Evolutionary conservation across 208 protist species (phyloP).

Genomic region (Acanthamoeba triangularis): DNA sequence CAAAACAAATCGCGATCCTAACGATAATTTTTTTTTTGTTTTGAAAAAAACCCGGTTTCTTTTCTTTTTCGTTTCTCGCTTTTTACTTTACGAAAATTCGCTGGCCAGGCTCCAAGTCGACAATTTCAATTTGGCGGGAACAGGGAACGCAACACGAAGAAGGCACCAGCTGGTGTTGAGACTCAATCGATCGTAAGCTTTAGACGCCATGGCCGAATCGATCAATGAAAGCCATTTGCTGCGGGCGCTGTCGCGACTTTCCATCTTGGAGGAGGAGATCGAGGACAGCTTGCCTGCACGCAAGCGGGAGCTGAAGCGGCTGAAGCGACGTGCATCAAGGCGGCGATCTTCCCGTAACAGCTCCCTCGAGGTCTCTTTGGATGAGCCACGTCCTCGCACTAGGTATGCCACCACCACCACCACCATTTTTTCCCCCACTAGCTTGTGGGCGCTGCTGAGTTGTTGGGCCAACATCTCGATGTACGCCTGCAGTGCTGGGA

Average conservation of each 20-base stretch:
- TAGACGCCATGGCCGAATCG: not conserved
- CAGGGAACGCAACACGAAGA: not conserved
- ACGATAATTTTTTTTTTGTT: too few species aligned
- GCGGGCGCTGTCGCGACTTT: slow-evolving; percentile 24
- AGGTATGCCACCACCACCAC: not conserved
- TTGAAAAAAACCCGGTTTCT: too few species aligned
- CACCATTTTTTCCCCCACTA: not conserved
- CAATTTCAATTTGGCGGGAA: too few species aligned
- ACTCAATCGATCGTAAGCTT: not conserved
- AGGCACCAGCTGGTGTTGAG: too few species aligned
- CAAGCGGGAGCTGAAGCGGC: not conserved
- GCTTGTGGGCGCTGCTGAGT: too few species aligned
- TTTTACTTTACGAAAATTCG: not conserved
- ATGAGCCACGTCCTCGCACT: not conserved
- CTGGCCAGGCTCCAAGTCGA: too few species aligned
- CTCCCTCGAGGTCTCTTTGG: not conserved
- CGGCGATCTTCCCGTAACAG: not conserved
- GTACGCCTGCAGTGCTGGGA: not conserved
- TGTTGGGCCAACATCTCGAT: not conserved
- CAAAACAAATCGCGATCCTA: not conserved
- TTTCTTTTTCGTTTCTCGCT: not conserved
- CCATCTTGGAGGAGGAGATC: slow-evolving; percentile 62
- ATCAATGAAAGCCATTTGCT: not conserved
- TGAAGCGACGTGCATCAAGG: not conserved
- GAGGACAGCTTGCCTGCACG: slow-evolving; percentile 5